Percentiles rank a stretch among this genome's conserved stretches.
phyloP scores from a whole-genome alignment of 768 basidiomycete genomes.

The Leccinum imitatum region DNA sequence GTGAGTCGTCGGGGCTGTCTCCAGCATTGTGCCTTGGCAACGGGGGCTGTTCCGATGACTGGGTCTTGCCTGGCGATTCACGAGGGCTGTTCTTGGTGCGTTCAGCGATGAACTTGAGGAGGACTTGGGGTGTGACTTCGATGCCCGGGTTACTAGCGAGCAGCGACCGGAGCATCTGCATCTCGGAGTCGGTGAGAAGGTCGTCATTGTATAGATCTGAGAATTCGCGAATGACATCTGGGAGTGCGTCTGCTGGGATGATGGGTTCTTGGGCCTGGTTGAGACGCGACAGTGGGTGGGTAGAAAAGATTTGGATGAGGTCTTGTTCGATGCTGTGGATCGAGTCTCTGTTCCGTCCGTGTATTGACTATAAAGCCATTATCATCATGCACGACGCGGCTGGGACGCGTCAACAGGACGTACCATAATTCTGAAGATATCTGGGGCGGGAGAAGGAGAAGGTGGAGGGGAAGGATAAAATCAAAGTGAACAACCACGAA shows the following conservation, averaged over 20 bases:
- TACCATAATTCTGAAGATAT: conserved; percentile 25
- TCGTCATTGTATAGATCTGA: conserved; percentile 59
- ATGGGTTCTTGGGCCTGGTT: conserved; percentile 61
- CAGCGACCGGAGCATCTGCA: conserved; percentile 55
- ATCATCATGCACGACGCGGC: conserved; percentile 2
- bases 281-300: conserved; percentile 58
- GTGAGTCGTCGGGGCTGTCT: conserved; percentile 34
- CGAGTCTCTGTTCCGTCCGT: conserved; percentile 68
- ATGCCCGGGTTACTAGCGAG: conserved; percentile 60
- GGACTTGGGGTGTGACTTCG: conserved; percentile 64
- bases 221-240: conserved; percentile 67
- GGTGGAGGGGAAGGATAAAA: conserved; percentile 6
- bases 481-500: conserved; percentile 5
- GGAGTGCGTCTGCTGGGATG: conserved; percentile 69
- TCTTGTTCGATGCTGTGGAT: conserved; percentile 69
- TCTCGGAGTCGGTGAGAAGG: conserved; percentile 65
- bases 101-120: conserved; percentile 64
- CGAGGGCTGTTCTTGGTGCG: conserved; percentile 45
- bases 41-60: conserved; percentile 10
- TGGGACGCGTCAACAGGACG: conserved; percentile 15
- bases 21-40: conserved; percentile 8
- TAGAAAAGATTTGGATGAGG: conserved; percentile 63
- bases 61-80: conserved; percentile 25
- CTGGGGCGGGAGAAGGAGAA: neutral
- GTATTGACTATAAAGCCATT: conserved; percentile 26